Evolutionary conservation across 148 eudicot genomes (phyloP), one percentile per base, ranked within the genome.

Genomic region (Chenopodium quinoa): DNA sequence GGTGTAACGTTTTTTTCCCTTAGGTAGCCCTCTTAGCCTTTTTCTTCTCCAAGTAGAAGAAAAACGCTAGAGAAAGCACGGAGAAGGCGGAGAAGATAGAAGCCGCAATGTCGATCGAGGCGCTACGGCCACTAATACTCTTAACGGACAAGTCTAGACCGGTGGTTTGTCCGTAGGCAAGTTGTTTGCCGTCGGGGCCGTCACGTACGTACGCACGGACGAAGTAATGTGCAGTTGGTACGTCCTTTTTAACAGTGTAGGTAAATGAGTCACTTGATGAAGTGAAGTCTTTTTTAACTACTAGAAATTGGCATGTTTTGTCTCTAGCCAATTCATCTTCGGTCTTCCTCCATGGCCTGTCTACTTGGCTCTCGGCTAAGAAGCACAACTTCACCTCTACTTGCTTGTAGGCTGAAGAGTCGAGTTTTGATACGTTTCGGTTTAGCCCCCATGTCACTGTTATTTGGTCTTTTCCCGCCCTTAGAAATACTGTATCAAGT

Each of bases 1-100:
- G 1, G 8, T 4, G 4, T 68, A 40, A 40, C 44, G 44, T 40
- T 40, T 40, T 31, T 68, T 68, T 6, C 1, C 37, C 48, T 48
- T 78, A 9, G 29, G 78, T 14, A 1, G 52, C 79, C 48, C 14
- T 62, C 80, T 56, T 86, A 1, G 79, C 77, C 87, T 83, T 86
- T 62, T 85, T 88, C 89, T 92, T 94, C 88, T 94, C 98, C 81
- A 88, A 0, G 78, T 80, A 91, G 85, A 93, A 94, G 93, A 94
- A 94, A 31, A 85, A 91, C 14, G 85, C 84, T 62, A 94, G 83
- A 22, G 95, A 88, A 37, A 90, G 73, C 12, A 94, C 56, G 0
- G 95, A 90, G 75, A 94, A 92, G 9, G 82, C 86, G 23, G 98
- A 93, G 88, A 93, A 94, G 62, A 86, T 86, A 12, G 81, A 87